phyloP scores from a whole-genome alignment of 345 rosid genomes.

The Luvunga scandens region DNA sequence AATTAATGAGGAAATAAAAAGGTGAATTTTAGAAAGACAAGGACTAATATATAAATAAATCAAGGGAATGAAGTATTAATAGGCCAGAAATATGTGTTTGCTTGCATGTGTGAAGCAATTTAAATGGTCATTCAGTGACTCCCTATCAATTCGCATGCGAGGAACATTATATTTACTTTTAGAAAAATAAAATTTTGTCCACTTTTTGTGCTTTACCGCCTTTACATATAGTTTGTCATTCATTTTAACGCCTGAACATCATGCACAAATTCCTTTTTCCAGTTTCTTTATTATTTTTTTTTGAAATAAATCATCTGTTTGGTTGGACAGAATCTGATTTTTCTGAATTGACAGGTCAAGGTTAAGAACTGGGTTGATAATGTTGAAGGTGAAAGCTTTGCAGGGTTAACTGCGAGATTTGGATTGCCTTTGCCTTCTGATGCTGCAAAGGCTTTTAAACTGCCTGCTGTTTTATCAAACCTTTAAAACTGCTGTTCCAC shows the following conservation, averaged over 20 bases:
- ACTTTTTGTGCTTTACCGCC: background rate
- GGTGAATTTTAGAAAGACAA: background rate
- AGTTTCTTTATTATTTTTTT: background rate
- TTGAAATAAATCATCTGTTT: background rate
- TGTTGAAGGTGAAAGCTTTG: constrained; percentile 40
- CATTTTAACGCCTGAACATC: background rate
- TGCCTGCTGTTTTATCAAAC: constrained; percentile 49
- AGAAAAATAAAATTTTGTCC: background rate
- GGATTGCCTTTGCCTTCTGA: constrained; percentile 62
- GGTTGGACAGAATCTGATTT: background rate
- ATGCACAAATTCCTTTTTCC: background rate
- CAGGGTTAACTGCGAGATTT: constrained; percentile 77
- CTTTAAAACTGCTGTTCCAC: constrained; percentile 73
- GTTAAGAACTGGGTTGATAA: constrained; percentile 79
- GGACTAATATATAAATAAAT: background rate
- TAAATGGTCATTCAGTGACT: background rate
- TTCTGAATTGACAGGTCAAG: constrained; percentile 53
- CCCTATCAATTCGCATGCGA: background rate
- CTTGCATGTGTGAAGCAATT: background rate
- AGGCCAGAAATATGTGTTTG: background rate
- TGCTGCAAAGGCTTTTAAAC: constrained; percentile 42
- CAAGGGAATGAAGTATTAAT: background rate
- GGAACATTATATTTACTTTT: background rate
- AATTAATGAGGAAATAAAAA: background rate
- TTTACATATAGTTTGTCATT: background rate